Evolutionary conservation across 768 basidiomycete genomes (phyloP).

Genomic region (Chalciporus piperatus): DNA sequence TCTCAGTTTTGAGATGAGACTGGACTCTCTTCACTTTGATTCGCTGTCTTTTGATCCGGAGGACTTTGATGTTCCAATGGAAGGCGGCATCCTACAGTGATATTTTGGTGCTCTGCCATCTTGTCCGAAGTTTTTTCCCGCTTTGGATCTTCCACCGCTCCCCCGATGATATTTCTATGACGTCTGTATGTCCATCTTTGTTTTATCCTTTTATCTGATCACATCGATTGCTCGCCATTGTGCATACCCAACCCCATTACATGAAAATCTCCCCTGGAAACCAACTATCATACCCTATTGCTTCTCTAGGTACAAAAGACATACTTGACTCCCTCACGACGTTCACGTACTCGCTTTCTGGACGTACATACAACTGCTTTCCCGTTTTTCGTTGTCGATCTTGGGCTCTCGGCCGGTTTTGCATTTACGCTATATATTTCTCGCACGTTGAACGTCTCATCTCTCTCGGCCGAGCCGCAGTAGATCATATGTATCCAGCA

Average conservation of each 20-base stretch:
- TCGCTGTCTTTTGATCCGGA: slow-evolving; percentile 65
- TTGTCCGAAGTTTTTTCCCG: background rate
- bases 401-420: slow-evolving; percentile 2
- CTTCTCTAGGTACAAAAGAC: slow-evolving; percentile 7
- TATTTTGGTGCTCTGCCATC: background rate
- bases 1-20: slow-evolving; percentile 58
- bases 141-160: background rate
- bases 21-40: slow-evolving; percentile 75
- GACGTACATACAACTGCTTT: slow-evolving; percentile 12
- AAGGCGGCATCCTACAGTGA: slow-evolving; percentile 16
- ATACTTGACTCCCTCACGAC: slow-evolving; percentile 10
- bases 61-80: slow-evolving; percentile 39
- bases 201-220: background rate
- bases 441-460: background rate
- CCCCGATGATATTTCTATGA: slow-evolving; percentile 8
- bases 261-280: background rate
- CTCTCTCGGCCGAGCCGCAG: slow-evolving; percentile 15
- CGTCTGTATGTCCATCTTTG: background rate
- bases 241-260: background rate
- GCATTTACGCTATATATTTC: slow-evolving; percentile 4
- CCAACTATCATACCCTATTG: background rate
- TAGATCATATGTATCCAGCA: background rate
- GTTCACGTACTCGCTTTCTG: slow-evolving; percentile 11
- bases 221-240: background rate
- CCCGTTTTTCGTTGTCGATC: slow-evolving; percentile 11